Evolutionary conservation across 371 early-diverging fungal species (phyloP), one percentile per base, ranked within the genome.

Genomic region (Lichtheimia ornata): DNA sequence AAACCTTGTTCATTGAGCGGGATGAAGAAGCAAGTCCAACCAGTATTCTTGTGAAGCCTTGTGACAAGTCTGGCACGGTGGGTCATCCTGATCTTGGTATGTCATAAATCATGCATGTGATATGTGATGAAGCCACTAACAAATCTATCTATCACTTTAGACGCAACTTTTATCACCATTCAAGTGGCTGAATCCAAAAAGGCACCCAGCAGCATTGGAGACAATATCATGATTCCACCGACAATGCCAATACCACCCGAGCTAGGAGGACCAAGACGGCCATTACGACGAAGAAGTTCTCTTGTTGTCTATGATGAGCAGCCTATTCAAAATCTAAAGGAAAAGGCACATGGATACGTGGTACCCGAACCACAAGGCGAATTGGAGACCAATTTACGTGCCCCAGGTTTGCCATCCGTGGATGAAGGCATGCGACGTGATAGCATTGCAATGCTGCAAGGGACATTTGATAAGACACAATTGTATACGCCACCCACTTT

Each of bases 251-350:
- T 42, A n/a, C 65, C 62, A 41, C 63, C 71, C 24, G 63, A 55
- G 4, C 68, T 69, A 17, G 71, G 73, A 24, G 57, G 50, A 28
- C 56, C 59, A 18, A 69, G 71, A 17, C 67, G 72, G 7, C 64
- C 67, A 15, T 82, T 78, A 13, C 73, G 79, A 50, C 79, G 88
- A 14, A 72, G 71, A 24, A 83, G 85, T 3, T 87, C 88, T 15
- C 73, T 89, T 30, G 87, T 89, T 17, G 77, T 86, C 6, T 87
- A 84, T 50, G 86, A 88, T 56, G 88, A 88, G 47, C 83, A 74
- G 62, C 72, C 85, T 62, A 60, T 20, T 59, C 64, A 61, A 73
- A 67, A 42, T 57, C 49, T 11, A 66, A 53, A 27, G 58, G 54
- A 18, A 74, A 74, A 62, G 66, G 67, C 67, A 3, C 62, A 68